Base-by-base conservation (phyloP, 2,329 filamentous ascomycete species). In the Dothistroma pini region DNA sequence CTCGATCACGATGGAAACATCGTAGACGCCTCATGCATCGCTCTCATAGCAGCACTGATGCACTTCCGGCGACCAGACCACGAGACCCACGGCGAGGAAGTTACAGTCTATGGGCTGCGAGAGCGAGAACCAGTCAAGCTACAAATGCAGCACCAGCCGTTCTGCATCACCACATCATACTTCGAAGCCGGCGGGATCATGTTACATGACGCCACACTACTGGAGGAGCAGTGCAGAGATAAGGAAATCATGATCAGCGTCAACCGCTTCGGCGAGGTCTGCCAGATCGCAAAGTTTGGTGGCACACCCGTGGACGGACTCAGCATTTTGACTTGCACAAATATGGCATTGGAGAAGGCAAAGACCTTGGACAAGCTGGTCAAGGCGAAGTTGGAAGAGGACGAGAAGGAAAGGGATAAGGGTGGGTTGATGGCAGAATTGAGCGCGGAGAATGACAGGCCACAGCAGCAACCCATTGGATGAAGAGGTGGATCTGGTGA, bases 11-110 rank as follows among this genome's bases (percentile, higher is more conserved):
- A 97, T 74, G 95, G 95, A 57, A 93, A 93, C 69, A 81, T 99
- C 48, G 86, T 95, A 38, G 93, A 97, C 75, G 87, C 89, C 2
- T 85, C 90, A 22, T 97, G 93, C 73, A 84, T 97, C 56, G 91
- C 91, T 32, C 87, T 96, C 56, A 88, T 97, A 68, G 90, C 93
- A 0, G 92, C 91, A 1, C 80, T 99, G 66, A 88, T 91, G 64
- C 93, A 97, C 78, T 99, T 96, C 78, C 86, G 91, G 64, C 88
- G 93, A 71, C 93, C 92, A 1, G 95, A 97, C 74, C 91, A 93
- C 6, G 88, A 87, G 68, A 90, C 97, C 35, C 88, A 92, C 70
- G 91, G 91, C 60, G 92, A 93, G 69, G 84, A 86, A 32, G 84
- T 97, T 66, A 96, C 89, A 1, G 86, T 97, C 49, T 96, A 93